Evolutionary conservation across 371 early-diverging fungal genomes (phyloP).

Genomic region (Haplosporangium sp.): DNA sequence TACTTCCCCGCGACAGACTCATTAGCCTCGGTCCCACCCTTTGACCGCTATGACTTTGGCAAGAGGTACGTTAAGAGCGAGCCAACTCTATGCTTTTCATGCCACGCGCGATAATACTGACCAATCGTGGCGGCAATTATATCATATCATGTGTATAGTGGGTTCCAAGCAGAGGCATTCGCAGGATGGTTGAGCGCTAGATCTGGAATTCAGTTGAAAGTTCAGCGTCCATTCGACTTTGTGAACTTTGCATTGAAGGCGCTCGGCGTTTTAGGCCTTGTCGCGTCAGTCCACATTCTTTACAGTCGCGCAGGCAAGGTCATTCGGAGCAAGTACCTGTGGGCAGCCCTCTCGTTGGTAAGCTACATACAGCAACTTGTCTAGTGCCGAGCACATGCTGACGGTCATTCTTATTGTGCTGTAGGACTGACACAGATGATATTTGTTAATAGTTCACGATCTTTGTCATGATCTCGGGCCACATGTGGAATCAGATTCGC

Average conservation of each 20-base stretch:
- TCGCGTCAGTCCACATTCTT: constrained; percentile 57
- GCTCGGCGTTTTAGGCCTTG: constrained; percentile 56
- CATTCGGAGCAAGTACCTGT: constrained; percentile 67
- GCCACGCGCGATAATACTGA: no score
- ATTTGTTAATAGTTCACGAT: constrained; percentile 60
- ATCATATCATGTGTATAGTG: constrained; percentile 52
- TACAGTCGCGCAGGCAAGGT: constrained; percentile 62
- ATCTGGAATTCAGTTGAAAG: constrained; percentile 56
- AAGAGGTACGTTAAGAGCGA: constrained; percentile 13
- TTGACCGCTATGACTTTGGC: constrained; percentile 35
- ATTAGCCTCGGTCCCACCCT: not conserved
- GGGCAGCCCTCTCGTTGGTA: constrained; percentile 66
- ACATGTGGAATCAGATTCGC: constrained; percentile 92
- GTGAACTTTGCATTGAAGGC: constrained; percentile 55
- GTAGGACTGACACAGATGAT: no score
- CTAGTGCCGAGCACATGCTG: no score
- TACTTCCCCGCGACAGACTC: constrained; percentile 73
- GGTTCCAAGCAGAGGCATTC: constrained; percentile 74
- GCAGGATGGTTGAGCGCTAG: constrained; percentile 66
- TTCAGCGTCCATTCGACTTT: constrained; percentile 61
- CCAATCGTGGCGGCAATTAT: no score
- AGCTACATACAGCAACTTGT: not conserved
- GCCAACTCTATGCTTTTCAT: no score
- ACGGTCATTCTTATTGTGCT: no score
- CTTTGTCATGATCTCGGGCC: constrained; percentile 80